A percentile compares a stretch with the other conserved stretches of the same genome.
These are phyloP conservation scores for Vigna hirtella DNA, from an alignment of 306 rosid genomes.

Conservation along the genomic window DNA sequence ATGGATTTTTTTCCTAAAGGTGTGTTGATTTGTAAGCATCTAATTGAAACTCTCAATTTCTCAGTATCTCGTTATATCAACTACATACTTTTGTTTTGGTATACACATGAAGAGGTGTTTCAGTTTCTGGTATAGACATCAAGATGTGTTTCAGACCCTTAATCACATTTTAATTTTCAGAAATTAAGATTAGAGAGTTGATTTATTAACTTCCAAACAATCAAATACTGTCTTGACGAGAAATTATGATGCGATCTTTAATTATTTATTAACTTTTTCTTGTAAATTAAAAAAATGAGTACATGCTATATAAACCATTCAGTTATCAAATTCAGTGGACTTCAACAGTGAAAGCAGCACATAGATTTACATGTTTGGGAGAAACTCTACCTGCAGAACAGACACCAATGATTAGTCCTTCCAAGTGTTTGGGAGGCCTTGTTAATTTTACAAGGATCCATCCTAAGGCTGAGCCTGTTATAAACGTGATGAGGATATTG, in stretches of 20 bases:
- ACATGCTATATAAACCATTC: too few species aligned
- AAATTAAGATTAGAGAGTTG: too few species aligned
- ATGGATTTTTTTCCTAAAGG: neutral
- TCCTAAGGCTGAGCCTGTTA: constrained; percentile 59
- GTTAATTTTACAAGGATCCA: constrained; percentile 56
- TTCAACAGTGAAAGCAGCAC: constrained; percentile 2
- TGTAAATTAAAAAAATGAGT: too few species aligned
- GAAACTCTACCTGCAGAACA: constrained; percentile 57
- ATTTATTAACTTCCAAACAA: too few species aligned
- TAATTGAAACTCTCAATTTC: neutral
- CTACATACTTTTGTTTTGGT: neutral
- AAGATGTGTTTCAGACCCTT: too few species aligned
- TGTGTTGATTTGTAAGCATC: neutral
- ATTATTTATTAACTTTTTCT: too few species aligned
- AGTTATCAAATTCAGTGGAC: neutral
- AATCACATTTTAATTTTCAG: too few species aligned
- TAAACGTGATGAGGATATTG: constrained; percentile 53
- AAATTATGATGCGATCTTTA: too few species aligned
- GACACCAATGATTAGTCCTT: constrained; percentile 58
- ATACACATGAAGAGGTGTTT: too few species aligned
- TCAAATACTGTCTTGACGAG: too few species aligned
- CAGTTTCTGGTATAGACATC: too few species aligned
- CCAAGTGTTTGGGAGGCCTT: constrained; percentile 51
- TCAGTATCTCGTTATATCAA: neutral
- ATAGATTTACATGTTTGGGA: neutral